phyloP scores from a whole-genome alignment of 768 basidiomycete genomes.

The Lactarius hengduanensis region DNA sequence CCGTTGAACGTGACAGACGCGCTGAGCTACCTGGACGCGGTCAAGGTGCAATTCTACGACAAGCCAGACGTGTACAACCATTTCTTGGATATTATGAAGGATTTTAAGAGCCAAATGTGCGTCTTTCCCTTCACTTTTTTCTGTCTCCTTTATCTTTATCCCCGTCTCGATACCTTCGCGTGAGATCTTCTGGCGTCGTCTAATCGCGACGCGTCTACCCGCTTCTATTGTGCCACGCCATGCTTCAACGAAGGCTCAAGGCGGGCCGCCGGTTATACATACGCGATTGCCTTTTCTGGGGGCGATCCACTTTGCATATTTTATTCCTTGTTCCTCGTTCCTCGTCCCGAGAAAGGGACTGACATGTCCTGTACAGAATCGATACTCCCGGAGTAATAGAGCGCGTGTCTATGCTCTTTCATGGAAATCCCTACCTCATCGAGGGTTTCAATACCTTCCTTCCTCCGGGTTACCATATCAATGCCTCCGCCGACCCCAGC shows the following conservation, averaged over 20 bases:
- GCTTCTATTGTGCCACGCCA: not conserved
- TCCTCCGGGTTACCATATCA: conserved; percentile 91
- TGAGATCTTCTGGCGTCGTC: not conserved
- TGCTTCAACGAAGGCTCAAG: not conserved
- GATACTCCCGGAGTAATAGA: conserved; percentile 98
- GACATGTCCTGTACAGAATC: conserved; percentile 54
- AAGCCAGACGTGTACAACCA: conserved; percentile 93
- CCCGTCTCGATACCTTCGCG: not conserved
- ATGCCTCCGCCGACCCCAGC: conserved; percentile 71
- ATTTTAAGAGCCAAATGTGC: conserved; percentile 94
- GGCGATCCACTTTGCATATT: conserved; percentile 1
- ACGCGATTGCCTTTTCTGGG: conserved; percentile 19
- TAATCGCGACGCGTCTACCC: conserved; percentile 3
- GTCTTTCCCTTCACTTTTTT: conserved; percentile 34
- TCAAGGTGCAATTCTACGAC: conserved; percentile 88
- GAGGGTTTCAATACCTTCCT: conserved; percentile 98
- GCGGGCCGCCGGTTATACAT: conserved; percentile 11
- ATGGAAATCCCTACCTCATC: conserved; percentile 85
- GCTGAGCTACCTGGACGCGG: conserved; percentile 89
- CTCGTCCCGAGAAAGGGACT: conserved; percentile 19
- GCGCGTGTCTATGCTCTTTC: conserved; percentile 89
- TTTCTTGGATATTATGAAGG: conserved; percentile 97
- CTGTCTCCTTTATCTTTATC: not conserved
- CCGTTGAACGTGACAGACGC: conserved; percentile 93
- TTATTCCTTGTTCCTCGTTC: conserved; percentile 27